Conservation (phyloP, 2,329 filamentous ascomycete genomes). For the Alternaria atra region DNA sequence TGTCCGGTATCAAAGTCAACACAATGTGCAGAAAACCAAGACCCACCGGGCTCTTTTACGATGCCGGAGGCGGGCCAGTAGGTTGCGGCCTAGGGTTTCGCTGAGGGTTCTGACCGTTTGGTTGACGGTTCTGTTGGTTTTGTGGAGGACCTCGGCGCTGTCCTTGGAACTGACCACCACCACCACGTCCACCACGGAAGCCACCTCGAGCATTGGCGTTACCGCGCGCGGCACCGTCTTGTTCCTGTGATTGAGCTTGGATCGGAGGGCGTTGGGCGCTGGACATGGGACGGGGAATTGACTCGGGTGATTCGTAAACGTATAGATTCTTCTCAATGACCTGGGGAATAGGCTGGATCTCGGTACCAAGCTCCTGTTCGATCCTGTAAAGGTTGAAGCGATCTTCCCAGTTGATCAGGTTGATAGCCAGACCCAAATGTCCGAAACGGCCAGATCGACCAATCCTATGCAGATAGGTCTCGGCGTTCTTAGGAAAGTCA, state of each 20-base stretch:
- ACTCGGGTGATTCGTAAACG: slow-evolving; percentile 96
- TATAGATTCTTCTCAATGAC: slow-evolving; percentile 98
- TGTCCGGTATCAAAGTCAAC: slow-evolving; percentile 32
- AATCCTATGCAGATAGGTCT: slow-evolving; percentile 98
- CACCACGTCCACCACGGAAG: slow-evolving; percentile 47
- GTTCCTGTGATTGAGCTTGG: slow-evolving; percentile 41
- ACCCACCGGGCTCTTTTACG: slow-evolving; percentile 18
- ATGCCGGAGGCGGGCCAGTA: slow-evolving; percentile 41
- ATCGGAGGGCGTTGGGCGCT: slow-evolving; percentile 54
- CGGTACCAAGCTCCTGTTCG: slow-evolving; percentile 94
- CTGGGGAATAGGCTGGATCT: slow-evolving; percentile 94
- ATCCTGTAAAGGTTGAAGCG: slow-evolving; percentile 99
- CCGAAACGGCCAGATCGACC: slow-evolving; percentile 97
- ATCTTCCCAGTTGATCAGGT: slow-evolving; percentile 99
- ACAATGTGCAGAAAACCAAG: slow-evolving; percentile 41
- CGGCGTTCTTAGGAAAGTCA: slow-evolving; percentile 98
- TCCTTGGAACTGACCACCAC: slow-evolving; percentile 45
- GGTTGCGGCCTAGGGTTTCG: slow-evolving; percentile 47
- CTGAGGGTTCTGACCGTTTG: slow-evolving; percentile 49
- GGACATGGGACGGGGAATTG: slow-evolving; percentile 83
- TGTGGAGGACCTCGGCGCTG: slow-evolving; percentile 40
- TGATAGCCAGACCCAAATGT: slow-evolving; percentile 96
- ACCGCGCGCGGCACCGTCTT: slow-evolving; percentile 34
- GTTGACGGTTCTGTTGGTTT: slow-evolving; percentile 44
- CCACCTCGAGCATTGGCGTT: slow-evolving; percentile 38